Evolutionary conservation across 1,284 basidiomycete genomes (phyloP).

Genomic region (Trichosporon sp.): DNA sequence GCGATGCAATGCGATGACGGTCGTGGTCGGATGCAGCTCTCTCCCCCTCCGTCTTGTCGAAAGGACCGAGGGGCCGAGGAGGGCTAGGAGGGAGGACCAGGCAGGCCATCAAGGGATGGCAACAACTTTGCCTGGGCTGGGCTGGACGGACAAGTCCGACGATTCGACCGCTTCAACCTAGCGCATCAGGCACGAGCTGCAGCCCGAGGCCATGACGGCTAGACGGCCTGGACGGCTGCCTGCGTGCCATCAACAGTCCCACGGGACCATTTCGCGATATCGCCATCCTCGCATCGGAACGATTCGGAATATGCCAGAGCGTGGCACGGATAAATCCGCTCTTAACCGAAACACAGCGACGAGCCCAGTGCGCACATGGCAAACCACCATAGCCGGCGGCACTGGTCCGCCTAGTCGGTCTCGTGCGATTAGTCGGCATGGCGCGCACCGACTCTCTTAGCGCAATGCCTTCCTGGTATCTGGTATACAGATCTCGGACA

Average conservation of each 20-base stretch:
- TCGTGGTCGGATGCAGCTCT: background rate
- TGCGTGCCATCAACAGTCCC: no score
- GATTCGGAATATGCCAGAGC: background rate
- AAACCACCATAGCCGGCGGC: background rate
- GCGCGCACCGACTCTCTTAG: no score
- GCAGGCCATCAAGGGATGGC: background rate
- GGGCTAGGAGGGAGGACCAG: background rate
- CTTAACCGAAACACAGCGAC: background rate
- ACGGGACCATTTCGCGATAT: no score
- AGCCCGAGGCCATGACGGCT: no score
- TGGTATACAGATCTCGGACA: no score
- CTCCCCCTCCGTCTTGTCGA: background rate
- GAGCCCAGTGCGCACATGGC: background rate
- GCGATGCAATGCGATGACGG: background rate
- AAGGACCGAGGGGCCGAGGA: constrained; percentile 1
- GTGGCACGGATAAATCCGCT: background rate
- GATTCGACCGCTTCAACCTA: background rate
- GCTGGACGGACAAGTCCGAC: background rate
- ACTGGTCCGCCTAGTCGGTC: background rate
- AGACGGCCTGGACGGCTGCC: no score
- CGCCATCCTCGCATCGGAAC: no score
- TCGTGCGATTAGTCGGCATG: background rate
- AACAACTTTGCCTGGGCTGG: background rate
- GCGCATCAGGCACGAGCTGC: no score
- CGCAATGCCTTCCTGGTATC: no score